Evolutionary conservation across 805 yeast genomes (phyloP).

Genomic region (Saccharomycopsis synnaedendra): DNA sequence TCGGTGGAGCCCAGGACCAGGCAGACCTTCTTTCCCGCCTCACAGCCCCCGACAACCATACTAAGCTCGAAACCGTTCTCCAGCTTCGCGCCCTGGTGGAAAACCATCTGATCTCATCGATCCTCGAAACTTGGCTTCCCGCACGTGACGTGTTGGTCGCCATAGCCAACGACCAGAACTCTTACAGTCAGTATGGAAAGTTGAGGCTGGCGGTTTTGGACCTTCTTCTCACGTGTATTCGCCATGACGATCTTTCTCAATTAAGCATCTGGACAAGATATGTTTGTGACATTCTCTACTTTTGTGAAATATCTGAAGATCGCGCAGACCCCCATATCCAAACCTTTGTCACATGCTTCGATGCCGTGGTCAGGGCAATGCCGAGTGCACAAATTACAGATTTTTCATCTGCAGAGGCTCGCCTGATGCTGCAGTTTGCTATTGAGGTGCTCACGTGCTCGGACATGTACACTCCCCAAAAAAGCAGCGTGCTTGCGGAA

Average conservation of each 20-base stretch:
- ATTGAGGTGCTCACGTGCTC: conserved; percentile 11
- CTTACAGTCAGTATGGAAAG: conserved; percentile 2
- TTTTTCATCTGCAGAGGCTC: no score
- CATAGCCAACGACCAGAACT: conserved; percentile 2
- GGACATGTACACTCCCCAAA: conserved; percentile 1
- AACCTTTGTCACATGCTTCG: conserved; percentile 12
- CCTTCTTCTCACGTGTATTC: conserved; percentile 13
- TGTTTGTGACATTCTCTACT: conserved; percentile 11
- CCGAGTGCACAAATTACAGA: no score
- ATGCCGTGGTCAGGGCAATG: neutral
- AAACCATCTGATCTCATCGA: conserved; percentile 13
- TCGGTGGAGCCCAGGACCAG: conserved; percentile 15
- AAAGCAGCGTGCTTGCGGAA: neutral
- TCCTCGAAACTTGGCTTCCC: conserved; percentile 16
- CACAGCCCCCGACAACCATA: conserved; percentile 6
- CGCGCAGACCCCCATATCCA: conserved; percentile 9
- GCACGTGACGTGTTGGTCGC: conserved; percentile 7
- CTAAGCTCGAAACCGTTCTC: conserved; percentile 10
- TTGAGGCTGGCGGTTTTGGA: conserved; percentile 14
- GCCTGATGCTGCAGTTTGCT: conserved; percentile 5
- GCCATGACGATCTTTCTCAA: conserved; percentile 14
- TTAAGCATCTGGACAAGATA: conserved; percentile 10
- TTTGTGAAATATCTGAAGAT: conserved; percentile 7
- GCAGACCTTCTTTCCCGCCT: conserved; percentile 7
- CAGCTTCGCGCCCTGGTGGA: conserved; percentile 9